phyloP scores from a whole-genome alignment of 1,284 basidiomycete genomes.

The Meripilus lineatus region DNA sequence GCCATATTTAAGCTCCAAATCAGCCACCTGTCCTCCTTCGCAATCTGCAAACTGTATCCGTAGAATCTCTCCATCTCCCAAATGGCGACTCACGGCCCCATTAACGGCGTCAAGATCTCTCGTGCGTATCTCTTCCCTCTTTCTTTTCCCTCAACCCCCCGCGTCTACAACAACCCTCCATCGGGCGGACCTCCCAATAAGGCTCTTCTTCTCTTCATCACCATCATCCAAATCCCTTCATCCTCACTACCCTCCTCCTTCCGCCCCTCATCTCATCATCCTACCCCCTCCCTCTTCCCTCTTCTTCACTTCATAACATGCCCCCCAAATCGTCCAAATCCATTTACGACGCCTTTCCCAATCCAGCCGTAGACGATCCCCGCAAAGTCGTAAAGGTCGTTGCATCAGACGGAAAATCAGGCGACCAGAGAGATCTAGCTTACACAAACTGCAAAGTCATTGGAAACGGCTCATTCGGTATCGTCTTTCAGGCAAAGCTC shows the following conservation, averaged over 20 bases:
- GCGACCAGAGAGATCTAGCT: constrained; percentile 82
- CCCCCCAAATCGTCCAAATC: constrained; percentile 9
- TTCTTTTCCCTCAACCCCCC: constrained; percentile 12
- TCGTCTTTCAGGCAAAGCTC: constrained; percentile 90
- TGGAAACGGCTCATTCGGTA: constrained; percentile 98
- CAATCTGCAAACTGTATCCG: constrained; percentile 23
- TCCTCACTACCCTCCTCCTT: constrained; percentile 13
- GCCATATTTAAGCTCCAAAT: neutral
- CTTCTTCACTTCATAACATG: constrained; percentile 15
- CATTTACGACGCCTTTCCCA: constrained; percentile 9
- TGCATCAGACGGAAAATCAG: constrained; percentile 93
- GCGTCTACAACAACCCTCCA: constrained; percentile 12
- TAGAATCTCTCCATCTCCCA: constrained; percentile 19
- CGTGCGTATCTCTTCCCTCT: constrained; percentile 49
- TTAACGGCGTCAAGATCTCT: constrained; percentile 89
- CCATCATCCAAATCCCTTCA: constrained; percentile 11
- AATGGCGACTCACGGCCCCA: constrained; percentile 77
- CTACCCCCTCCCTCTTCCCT: constrained; percentile 14
- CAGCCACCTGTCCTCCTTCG: constrained; percentile 4
- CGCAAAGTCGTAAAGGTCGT: constrained; percentile 92
- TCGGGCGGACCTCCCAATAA: too few relatives aligned
- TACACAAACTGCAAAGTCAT: constrained; percentile 99
- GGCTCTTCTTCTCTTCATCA: constrained; percentile 17
- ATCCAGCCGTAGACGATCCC: constrained; percentile 85
- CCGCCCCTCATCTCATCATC: constrained; percentile 15